Evolutionary conservation across 2,329 filamentous ascomycete species (phyloP), one percentile per base, ranked within the genome.

Genomic region (Aspergillus fumigatiaffinis): DNA sequence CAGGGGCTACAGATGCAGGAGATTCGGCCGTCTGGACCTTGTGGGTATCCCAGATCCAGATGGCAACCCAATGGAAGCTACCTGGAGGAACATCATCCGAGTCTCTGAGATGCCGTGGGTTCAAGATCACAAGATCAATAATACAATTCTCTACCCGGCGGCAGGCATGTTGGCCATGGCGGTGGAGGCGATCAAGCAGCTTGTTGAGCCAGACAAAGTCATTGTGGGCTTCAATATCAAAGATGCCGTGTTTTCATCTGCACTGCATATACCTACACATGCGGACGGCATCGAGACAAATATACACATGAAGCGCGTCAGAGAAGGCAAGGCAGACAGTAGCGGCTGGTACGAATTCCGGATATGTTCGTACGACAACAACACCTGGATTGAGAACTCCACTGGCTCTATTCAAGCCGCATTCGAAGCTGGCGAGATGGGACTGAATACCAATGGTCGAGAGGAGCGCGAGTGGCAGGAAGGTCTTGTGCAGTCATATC

Each of bases 31-130:
- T 6, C 50, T 51, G 25, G 59, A 63, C 41, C 48, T 67, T 10
- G 49, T 67, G 3, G 67, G 67, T 3, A 35, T 54, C 0, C 64
- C 56, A 4, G 50, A 46, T 6, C 29, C 46, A 5, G 55, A 67
- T n/a, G 63, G 54, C 42, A 65, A 63, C 17, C 60, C 60, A 4
- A 49, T 60, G 12, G 66, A 67, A 47, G 64, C 71, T 0, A 60
- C 52, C 35, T 82, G 80, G 80, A 70, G 79, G 8, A 77, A 78
- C 51, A 67, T 78, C 20, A 68, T 81, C 9, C 70, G 72, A 0
- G 53, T 77, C 0, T 54, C 49, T 0, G 61, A 66, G 14, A 44
- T 57, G 28, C 62, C 63, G 1, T 83, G 81, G 81, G 58, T 82
- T 1, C 63, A 67, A 0, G 76, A 82, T 50, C 80, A 82, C 54